phyloP scores from a whole-genome alignment of 192 early-diverging fungal genomes.

The Glomus cerebriforme region DNA sequence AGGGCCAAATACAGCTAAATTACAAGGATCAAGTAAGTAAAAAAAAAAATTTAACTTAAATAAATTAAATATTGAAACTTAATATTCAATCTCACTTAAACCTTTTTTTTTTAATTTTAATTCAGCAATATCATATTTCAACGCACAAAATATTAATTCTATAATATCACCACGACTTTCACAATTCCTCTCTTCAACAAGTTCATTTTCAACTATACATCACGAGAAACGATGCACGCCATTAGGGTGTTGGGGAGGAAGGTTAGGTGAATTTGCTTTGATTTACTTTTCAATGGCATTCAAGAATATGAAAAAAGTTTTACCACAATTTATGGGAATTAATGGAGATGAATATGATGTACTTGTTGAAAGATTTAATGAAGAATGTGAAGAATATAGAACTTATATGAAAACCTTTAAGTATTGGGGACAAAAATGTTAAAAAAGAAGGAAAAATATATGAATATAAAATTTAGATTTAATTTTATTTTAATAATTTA shows the following conservation, averaged over 20 bases:
- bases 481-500: no score
- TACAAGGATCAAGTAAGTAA: conserved; percentile 10
- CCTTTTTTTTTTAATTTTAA: background rate
- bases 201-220: background rate
- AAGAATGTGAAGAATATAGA: conserved; percentile 1
- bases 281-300: background rate
- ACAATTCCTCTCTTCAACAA: background rate
- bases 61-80: background rate
- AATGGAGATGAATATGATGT: background rate
- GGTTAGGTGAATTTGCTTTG: background rate
- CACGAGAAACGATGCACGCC: background rate
- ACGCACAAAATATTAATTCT: background rate
- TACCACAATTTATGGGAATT: conserved; percentile 6
- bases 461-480: no score
- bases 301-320: conserved; percentile 7
- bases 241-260: conserved; percentile 12
- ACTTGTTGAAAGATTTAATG: background rate
- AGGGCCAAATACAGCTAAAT: background rate
- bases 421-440: conserved; percentile 1
- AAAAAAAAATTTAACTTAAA: background rate
- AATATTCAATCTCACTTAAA: background rate
- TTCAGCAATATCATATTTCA: conserved; percentile 9
- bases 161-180: conserved; percentile 1
- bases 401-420: conserved; percentile 15
- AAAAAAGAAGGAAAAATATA: no score